These are phyloP conservation scores for Fusarium heterosporum DNA, from an alignment of 2,329 filamentous ascomycete species.

Conservation along the genomic window DNA sequence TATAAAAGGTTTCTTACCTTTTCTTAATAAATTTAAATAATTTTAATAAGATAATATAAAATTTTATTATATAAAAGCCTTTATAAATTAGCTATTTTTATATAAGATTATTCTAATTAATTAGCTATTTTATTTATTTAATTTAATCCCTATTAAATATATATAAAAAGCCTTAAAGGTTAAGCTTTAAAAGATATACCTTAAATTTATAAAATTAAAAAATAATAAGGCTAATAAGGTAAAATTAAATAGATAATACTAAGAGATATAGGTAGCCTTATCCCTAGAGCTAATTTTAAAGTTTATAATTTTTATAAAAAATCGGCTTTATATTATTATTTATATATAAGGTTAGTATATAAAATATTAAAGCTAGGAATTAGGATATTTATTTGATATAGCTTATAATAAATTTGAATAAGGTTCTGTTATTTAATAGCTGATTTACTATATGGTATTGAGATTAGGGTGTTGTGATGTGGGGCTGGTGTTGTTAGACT, in stretches of 20 bases:
- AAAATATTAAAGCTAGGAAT: neutral
- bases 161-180: neutral
- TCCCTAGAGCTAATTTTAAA: neutral
- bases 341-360: neutral
- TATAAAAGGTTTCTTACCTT: neutral
- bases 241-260: neutral
- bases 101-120: neutral
- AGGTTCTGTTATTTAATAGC: neutral
- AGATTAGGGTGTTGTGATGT: no score
- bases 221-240: neutral
- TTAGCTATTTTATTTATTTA: neutral
- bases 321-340: neutral
- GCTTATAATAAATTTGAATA: neutral
- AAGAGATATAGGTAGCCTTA: neutral
- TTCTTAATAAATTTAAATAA: neutral
- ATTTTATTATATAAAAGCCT: neutral
- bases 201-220: neutral
- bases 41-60: neutral
- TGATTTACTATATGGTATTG: neutral
- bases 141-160: neutral
- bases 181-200: neutral
- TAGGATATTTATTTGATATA: neutral
- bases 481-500: no score
- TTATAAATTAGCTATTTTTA: neutral
- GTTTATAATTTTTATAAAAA: neutral